These are phyloP conservation scores for Diplodia intermedia DNA, from an alignment of 2,329 filamentous ascomycete genomes.

Conservation along the genomic window DNA sequence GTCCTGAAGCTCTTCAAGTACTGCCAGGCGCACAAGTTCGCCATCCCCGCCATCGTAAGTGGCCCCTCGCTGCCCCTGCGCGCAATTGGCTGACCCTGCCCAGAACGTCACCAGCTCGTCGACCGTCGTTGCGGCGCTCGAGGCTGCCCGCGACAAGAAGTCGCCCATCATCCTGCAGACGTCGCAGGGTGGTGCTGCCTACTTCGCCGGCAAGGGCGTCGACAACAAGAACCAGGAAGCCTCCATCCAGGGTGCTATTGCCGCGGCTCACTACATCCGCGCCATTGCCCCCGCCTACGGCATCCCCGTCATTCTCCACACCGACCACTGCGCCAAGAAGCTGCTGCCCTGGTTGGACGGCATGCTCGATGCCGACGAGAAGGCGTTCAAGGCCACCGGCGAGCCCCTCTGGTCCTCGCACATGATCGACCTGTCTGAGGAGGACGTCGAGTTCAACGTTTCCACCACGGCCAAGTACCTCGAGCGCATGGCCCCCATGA, in stretches of 20 bases:
- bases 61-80: slow-evolving; percentile 32
- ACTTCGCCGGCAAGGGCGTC: slow-evolving; percentile 53
- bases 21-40: slow-evolving; percentile 84
- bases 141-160: slow-evolving; percentile 92
- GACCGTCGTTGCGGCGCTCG: slow-evolving; percentile 82
- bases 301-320: slow-evolving; percentile 84
- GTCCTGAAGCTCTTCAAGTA: slow-evolving; percentile 81
- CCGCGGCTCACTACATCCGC: slow-evolving; percentile 88
- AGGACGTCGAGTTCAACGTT: slow-evolving; percentile 88
- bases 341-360: slow-evolving; percentile 84
- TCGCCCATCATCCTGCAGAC: slow-evolving; percentile 91
- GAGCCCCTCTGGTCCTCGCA: slow-evolving; percentile 94
- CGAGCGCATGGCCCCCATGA: slow-evolving; percentile 92
- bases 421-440: slow-evolving; percentile 98
- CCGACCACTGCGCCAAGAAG: slow-evolving; percentile 99
- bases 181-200: slow-evolving; percentile 88
- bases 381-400: slow-evolving; percentile 90
- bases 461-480: slow-evolving; percentile 91
- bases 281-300: slow-evolving; percentile 85
- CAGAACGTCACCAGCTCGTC: slow-evolving; percentile 91
- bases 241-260: slow-evolving; percentile 85
- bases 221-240: slow-evolving; percentile 72
- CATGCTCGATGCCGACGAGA: slow-evolving; percentile 93
- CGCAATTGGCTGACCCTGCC: slow-evolving; percentile 32
- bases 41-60: slow-evolving; percentile 75